Conservation (phyloP, 768 basidiomycete species). For the Calocera cornea region DNA sequence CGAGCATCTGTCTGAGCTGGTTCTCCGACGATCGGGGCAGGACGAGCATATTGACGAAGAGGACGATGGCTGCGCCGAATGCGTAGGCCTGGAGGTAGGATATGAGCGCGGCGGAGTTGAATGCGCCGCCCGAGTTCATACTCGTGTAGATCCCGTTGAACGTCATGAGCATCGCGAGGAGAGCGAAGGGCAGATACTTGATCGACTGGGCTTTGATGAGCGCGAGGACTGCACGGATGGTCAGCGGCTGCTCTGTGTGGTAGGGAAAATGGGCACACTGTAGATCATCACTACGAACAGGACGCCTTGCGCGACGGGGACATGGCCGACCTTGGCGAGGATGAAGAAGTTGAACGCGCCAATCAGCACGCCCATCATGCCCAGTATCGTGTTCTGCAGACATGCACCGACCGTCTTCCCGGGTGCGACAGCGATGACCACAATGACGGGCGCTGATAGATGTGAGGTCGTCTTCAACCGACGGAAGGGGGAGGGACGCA, state of each 20-base stretch:
- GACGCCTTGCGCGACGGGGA: conserved; percentile 22
- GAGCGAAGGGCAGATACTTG: conserved; percentile 19
- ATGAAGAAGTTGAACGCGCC: conserved; percentile 20
- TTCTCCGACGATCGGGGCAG: conserved; percentile 21
- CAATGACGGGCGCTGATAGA: conserved; percentile 16
- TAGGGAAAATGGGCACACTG: not conserved
- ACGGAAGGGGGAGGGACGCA: not conserved
- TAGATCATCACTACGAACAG: conserved; percentile 22
- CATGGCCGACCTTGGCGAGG: conserved; percentile 19
- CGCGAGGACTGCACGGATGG: conserved; percentile 13
- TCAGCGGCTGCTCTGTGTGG: not conserved
- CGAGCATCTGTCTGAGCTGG: conserved; percentile 21
- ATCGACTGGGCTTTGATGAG: conserved; percentile 19
- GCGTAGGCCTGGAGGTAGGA: not conserved
- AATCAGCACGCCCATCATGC: conserved; percentile 15
- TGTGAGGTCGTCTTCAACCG: not conserved
- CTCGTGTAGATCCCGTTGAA: conserved; percentile 4
- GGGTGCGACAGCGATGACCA: conserved; percentile 18
- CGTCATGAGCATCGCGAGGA: conserved; percentile 21
- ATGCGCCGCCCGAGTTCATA: not conserved
- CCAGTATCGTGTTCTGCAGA: conserved; percentile 15
- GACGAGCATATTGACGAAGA: conserved; percentile 20
- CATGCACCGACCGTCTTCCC: conserved; percentile 18
- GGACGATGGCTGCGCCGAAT: conserved; percentile 17
- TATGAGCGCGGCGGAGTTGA: not conserved